phyloP scores from a whole-genome alignment of 1,284 basidiomycete genomes.

The Leccinum fallax region DNA sequence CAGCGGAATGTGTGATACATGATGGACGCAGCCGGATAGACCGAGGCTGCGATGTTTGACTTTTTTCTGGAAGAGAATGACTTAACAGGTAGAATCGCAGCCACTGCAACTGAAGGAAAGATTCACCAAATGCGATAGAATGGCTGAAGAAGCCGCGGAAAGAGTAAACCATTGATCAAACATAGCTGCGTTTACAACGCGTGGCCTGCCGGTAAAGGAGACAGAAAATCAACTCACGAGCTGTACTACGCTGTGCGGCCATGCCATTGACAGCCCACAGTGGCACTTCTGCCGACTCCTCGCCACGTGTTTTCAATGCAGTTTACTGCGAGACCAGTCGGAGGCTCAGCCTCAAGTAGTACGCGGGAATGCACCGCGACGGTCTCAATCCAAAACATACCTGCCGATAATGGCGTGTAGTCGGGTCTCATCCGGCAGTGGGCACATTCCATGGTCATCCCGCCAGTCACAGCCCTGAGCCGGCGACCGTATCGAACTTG shows the following conservation, averaged over 20 bases:
- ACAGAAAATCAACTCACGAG: not conserved
- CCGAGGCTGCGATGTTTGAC: not conserved
- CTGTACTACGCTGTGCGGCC: not conserved
- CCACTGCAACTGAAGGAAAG: not conserved
- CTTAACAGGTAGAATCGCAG: not conserved
- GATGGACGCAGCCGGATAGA: not conserved
- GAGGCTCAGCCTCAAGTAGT: not conserved
- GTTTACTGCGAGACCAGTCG: not conserved
- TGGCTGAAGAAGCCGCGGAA: not conserved
- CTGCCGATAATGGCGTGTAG: not conserved
- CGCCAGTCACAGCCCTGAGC: not conserved
- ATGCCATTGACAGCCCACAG: not conserved
- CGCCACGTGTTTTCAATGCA: conserved; percentile 1
- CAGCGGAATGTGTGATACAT: not conserved
- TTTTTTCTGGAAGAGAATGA: not conserved
- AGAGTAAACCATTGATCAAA: not conserved
- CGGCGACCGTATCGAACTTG: not conserved
- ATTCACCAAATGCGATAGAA: not conserved
- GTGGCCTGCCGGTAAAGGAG: conserved; percentile 1
- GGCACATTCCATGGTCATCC: not conserved
- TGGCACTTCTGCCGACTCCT: not conserved
- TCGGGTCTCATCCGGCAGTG: not conserved
- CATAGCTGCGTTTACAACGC: not conserved
- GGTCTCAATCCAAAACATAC: not conserved
- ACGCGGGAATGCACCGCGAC: not conserved